A percentile compares a stretch with the other conserved stretches of the same genome.
phyloP scores from a whole-genome alignment of 345 rosid species.

The Eucalyptus pauciflora region DNA sequence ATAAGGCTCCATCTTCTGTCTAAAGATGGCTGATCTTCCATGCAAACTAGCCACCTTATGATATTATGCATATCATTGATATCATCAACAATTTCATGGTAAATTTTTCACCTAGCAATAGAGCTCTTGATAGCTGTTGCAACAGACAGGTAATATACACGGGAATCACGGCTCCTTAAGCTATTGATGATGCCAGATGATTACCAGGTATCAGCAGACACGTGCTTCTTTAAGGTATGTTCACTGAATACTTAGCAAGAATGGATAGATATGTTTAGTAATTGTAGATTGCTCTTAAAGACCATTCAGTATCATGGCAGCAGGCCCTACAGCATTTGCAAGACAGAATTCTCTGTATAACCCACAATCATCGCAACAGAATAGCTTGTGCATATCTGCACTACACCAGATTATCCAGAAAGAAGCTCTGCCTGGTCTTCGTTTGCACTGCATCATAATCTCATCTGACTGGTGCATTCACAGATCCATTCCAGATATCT shows the following conservation, averaged over 20 bases:
- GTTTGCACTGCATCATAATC: not conserved
- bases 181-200: not conserved
- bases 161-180: not conserved
- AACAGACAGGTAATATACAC: not conserved
- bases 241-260: not conserved
- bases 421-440: not conserved
- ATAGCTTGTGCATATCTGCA: not conserved
- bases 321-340: not conserved
- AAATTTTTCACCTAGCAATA: not conserved
- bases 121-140: not conserved
- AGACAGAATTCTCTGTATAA: not conserved
- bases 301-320: not conserved
- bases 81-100: not conserved
- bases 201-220: not conserved
- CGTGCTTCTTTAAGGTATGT: not conserved
- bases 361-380: not conserved
- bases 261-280: not conserved
- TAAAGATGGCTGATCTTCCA: not conserved
- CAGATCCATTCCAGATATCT: not conserved
- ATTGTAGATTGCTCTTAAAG: not conserved
- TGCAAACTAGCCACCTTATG: not conserved
- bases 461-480: not conserved
- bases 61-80: not conserved
- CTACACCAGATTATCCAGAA: not conserved
- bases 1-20: not conserved